These are phyloP conservation scores for Hypoxylon rubiginosum DNA, from an alignment of 2,329 filamentous ascomycete species.

Conservation along the genomic window DNA sequence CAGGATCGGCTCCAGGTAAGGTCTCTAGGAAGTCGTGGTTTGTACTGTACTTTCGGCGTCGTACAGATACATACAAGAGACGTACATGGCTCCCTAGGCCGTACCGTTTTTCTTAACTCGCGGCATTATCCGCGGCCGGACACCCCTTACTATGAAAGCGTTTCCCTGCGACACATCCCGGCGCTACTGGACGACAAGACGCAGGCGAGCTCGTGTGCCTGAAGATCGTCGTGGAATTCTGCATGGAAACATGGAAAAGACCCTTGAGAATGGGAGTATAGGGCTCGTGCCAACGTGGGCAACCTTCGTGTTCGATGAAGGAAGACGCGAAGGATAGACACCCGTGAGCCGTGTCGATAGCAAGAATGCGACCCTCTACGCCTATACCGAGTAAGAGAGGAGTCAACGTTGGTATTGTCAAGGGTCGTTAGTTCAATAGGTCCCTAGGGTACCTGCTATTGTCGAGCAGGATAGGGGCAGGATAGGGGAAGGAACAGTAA, in stretches of 20 bases:
- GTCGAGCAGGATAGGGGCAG: no score
- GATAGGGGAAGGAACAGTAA: slow-evolving; percentile 1
- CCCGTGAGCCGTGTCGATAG: slow-evolving; percentile 2
- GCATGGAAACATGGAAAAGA: slow-evolving; percentile 11
- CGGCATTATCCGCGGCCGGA: slow-evolving; percentile 20
- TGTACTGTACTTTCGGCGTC: slow-evolving; percentile 19
- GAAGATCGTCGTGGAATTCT: slow-evolving; percentile 9
- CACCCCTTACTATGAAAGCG: neutral
- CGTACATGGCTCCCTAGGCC: slow-evolving; percentile 2
- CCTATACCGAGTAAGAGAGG: neutral
- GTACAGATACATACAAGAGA: slow-evolving; percentile 23
- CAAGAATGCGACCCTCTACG: neutral
- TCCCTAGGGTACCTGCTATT: neutral
- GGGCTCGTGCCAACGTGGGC: neutral
- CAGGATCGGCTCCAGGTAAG: slow-evolving; percentile 6
- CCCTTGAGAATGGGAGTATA: neutral
- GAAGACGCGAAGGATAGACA: no score
- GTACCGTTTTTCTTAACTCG: neutral
- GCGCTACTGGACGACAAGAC: slow-evolving; percentile 1
- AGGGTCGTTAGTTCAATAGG: slow-evolving; percentile 4
- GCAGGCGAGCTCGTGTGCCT: slow-evolving; percentile 19
- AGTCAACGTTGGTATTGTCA: slow-evolving; percentile 7
- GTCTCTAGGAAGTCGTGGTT: neutral
- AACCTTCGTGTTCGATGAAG: slow-evolving; percentile 18
- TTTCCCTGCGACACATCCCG: neutral